These are phyloP conservation scores for Penstemon eatonii DNA, from an alignment of 257 asterid genomes.

Conservation along the genomic window DNA sequence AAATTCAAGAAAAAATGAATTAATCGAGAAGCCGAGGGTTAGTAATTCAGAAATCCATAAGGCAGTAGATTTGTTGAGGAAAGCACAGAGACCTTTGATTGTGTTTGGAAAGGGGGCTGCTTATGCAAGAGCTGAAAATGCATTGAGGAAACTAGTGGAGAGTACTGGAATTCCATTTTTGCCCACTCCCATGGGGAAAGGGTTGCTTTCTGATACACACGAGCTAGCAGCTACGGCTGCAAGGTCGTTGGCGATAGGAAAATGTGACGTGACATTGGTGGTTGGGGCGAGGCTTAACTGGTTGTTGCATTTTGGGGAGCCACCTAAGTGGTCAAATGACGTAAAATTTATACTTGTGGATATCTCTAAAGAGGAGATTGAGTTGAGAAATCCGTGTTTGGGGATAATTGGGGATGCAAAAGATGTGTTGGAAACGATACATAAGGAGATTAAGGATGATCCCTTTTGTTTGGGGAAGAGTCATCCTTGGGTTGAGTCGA, in stretches of 20 bases:
- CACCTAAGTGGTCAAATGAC: constrained; percentile 85
- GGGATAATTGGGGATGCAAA: constrained; percentile 89
- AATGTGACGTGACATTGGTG: constrained; percentile 81
- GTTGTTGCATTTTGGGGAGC: constrained; percentile 89
- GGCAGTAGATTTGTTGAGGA: constrained; percentile 66
- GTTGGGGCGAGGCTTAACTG: constrained; percentile 91
- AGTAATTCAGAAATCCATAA: constrained; percentile 42
- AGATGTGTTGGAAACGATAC: constrained; percentile 59
- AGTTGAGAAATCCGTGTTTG: constrained; percentile 64
- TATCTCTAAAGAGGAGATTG: constrained; percentile 64
- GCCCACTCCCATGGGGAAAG: constrained; percentile 97
- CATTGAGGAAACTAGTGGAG: constrained; percentile 56
- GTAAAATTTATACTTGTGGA: constrained; percentile 85
- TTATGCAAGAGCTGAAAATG: constrained; percentile 64
- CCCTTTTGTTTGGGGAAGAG: constrained; percentile 77
- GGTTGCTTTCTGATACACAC: constrained; percentile 70
- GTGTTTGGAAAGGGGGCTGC: constrained; percentile 95
- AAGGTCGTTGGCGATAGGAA: constrained; percentile 83
- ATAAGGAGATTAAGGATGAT: constrained; percentile 74
- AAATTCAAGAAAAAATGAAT: constrained; percentile 35
- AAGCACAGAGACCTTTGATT: constrained; percentile 83
- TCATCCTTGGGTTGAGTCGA: constrained; percentile 84
- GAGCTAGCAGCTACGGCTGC: constrained; percentile 91
- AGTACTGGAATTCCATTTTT: constrained; percentile 78
- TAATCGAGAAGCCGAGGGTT: constrained; percentile 43